Evolutionary conservation across 495 filamentous ascomycete species (phyloP).

Genomic region (Penicillium paradoxum): DNA sequence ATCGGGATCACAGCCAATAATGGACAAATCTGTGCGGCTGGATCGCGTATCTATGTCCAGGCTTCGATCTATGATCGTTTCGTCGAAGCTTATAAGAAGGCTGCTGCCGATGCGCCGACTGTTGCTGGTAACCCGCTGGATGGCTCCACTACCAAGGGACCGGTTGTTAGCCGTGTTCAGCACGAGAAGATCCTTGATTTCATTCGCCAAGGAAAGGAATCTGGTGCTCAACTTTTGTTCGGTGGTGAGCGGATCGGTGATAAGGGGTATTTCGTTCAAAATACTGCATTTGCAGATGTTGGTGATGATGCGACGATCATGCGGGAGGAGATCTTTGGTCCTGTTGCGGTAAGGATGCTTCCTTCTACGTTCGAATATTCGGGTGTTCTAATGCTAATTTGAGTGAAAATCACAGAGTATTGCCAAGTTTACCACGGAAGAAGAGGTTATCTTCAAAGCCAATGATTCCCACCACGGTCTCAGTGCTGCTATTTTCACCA

Average conservation of each 20-base stretch:
- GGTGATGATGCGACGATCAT: slow-evolving; percentile 35
- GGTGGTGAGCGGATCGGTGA: slow-evolving; percentile 54
- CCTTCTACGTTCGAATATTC: not conserved
- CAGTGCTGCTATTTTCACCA: slow-evolving; percentile 75
- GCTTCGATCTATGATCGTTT: slow-evolving; percentile 52
- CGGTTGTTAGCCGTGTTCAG: slow-evolving; percentile 74
- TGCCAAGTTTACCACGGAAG: slow-evolving; percentile 66
- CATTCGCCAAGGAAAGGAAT: slow-evolving; percentile 66
- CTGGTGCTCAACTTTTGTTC: slow-evolving; percentile 68
- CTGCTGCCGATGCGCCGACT: not conserved
- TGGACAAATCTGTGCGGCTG: slow-evolving; percentile 52
- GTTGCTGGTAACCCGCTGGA: slow-evolving; percentile 75
- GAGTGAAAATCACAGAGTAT: slow-evolving; percentile 15
- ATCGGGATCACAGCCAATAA: slow-evolving; percentile 45
- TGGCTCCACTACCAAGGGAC: slow-evolving; percentile 68
- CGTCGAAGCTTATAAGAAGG: slow-evolving; percentile 23
- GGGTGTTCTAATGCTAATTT: not conserved
- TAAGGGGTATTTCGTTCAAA: slow-evolving; percentile 45
- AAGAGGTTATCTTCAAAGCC: slow-evolving; percentile 73
- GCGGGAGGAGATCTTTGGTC: slow-evolving; percentile 50
- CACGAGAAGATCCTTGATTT: slow-evolving; percentile 79
- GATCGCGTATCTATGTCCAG: slow-evolving; percentile 51
- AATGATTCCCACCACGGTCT: slow-evolving; percentile 85
- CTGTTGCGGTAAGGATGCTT: slow-evolving; percentile 30
- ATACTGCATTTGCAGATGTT: slow-evolving; percentile 44